phyloP scores from a whole-genome alignment of 2,329 filamentous ascomycete species.

The Chaetothyriales sp. region DNA sequence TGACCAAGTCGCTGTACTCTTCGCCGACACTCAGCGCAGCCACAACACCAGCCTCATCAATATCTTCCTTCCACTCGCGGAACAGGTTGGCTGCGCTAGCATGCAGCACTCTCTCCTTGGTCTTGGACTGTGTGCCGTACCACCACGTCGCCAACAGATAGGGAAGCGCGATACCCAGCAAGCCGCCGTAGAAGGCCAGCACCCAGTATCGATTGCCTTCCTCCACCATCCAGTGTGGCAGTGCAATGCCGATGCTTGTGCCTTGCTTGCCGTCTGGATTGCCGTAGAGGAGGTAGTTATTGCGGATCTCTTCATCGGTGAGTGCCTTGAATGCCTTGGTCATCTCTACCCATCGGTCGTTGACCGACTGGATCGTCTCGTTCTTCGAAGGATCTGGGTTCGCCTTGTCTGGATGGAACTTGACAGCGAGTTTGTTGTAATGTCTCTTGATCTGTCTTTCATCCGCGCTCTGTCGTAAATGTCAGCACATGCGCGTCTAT shows the following conservation, averaged over 20 bases:
- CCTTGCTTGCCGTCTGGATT: constrained; percentile 97
- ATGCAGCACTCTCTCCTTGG: constrained; percentile 83
- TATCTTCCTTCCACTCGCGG: constrained; percentile 74
- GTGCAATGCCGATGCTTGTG: constrained; percentile 90
- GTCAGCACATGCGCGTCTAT: background rate
- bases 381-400: constrained; percentile 73
- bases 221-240: constrained; percentile 81
- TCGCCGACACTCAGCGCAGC: constrained; percentile 68
- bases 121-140: constrained; percentile 89
- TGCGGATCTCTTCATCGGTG: constrained; percentile 91
- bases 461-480: constrained; percentile 46
- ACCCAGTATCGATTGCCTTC: constrained; percentile 95
- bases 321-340: constrained; percentile 97
- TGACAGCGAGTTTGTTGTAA: constrained; percentile 74
- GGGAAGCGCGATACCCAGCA: constrained; percentile 79
- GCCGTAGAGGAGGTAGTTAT: constrained; percentile 91
- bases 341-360: constrained; percentile 80
- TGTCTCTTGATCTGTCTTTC: constrained; percentile 87
- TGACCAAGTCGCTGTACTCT: constrained; percentile 65
- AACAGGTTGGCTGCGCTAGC: constrained; percentile 92
- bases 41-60: constrained; percentile 66
- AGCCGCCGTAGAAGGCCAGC: constrained; percentile 69
- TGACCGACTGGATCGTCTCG: constrained; percentile 70
- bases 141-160: constrained; percentile 95
- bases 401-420: constrained; percentile 85